These are phyloP conservation scores for Penicillium glabrum DNA, from an alignment of 2,329 filamentous ascomycete genomes.

Conservation along the genomic window DNA sequence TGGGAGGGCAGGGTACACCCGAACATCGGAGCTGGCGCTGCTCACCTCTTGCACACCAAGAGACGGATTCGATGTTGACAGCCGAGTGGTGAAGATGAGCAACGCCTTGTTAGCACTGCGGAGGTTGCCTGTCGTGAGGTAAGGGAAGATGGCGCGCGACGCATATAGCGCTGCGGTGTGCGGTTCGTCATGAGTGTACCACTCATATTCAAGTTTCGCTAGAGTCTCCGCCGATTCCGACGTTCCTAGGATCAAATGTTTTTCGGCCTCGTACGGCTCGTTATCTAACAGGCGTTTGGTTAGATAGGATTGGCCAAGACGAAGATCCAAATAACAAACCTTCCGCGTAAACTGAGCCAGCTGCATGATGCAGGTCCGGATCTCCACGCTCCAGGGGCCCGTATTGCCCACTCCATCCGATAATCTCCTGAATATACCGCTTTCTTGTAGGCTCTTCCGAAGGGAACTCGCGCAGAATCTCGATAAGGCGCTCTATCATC, in stretches of 20 bases:
- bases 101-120: slow-evolving; percentile 83
- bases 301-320: slow-evolving; percentile 6
- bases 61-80: slow-evolving; percentile 57
- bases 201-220: slow-evolving; percentile 81
- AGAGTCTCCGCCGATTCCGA: slow-evolving; percentile 82
- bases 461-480: slow-evolving; percentile 77
- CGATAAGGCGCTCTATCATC: slow-evolving; percentile 62
- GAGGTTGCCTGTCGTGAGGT: slow-evolving; percentile 85
- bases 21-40: slow-evolving; percentile 68
- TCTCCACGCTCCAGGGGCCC: slow-evolving; percentile 90
- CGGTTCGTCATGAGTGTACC: slow-evolving; percentile 87
- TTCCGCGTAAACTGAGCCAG: slow-evolving; percentile 83
- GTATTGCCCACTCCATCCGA: slow-evolving; percentile 82
- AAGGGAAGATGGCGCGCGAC: slow-evolving; percentile 83
- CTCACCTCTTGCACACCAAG: slow-evolving; percentile 81
- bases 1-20: slow-evolving; percentile 87
- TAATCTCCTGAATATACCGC: slow-evolving; percentile 84
- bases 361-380: slow-evolving; percentile 90
- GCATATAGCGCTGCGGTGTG: slow-evolving; percentile 86
- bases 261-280: slow-evolving; percentile 89
- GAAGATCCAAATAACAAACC: slow-evolving; percentile 40
- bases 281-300: slow-evolving; percentile 58
- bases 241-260: slow-evolving; percentile 83
- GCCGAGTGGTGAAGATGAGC: slow-evolving; percentile 69
- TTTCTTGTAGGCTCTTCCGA: slow-evolving; percentile 85